A percentile compares a stretch with the other conserved stretches of the same genome.
These are phyloP conservation scores for Schoenoplectus triqueter DNA, from an alignment of 202 grass and related monocot genomes.

Conservation along the genomic window DNA sequence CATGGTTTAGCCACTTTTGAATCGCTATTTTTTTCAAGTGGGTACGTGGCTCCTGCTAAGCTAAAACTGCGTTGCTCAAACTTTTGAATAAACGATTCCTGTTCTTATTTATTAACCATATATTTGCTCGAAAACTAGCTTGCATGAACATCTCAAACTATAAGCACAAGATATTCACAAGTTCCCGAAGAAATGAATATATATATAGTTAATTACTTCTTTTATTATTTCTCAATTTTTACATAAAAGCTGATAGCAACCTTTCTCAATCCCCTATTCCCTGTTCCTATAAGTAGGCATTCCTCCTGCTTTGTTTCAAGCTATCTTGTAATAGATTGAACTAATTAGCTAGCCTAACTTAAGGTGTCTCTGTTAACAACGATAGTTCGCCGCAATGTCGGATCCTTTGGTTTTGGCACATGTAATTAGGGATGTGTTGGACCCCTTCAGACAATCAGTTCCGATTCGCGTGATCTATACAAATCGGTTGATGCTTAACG, in stretches of 20 bases:
- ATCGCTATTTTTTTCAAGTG: too few relatives aligned
- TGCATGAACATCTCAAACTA: too few relatives aligned
- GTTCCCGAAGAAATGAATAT: too few relatives aligned
- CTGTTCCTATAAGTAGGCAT: not conserved
- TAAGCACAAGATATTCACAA: too few relatives aligned
- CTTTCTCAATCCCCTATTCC: not conserved
- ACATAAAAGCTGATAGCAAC: not conserved
- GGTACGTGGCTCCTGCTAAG: too few relatives aligned
- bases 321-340: constrained; percentile 1
- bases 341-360: constrained; percentile 6
- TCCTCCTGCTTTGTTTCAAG: not conserved
- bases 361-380: not conserved
- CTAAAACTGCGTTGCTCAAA: too few relatives aligned
- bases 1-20: too few relatives aligned
- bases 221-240: not conserved
- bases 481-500: constrained; percentile 45
- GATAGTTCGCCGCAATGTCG: constrained; percentile 7
- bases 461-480: constrained; percentile 51
- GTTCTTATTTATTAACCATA: too few relatives aligned
- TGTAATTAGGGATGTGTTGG: constrained; percentile 65
- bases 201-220: not conserved
- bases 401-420: constrained; percentile 53
- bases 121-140: too few relatives aligned
- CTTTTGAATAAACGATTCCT: too few relatives aligned
- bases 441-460: constrained; percentile 43